Evolutionary conservation across 1,284 basidiomycete genomes (phyloP), one percentile per base, ranked within the genome.

Genomic region (Ustilago hordei): DNA sequence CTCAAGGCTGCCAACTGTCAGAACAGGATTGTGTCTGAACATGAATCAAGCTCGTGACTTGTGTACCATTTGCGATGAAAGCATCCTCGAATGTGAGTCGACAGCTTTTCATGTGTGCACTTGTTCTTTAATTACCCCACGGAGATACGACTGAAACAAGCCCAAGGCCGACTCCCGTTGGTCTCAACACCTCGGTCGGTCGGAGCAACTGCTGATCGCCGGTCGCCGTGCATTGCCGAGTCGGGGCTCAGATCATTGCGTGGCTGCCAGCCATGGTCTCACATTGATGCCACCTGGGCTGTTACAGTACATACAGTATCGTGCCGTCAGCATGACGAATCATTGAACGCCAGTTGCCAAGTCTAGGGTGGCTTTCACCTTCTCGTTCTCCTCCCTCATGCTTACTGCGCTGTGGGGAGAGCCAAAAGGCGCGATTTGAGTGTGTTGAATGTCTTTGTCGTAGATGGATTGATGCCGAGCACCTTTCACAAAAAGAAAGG

Each of bases 401-500:
- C 31, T 28, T 12, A 31, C 48, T 9, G 28, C 19, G 13, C 6
- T 31, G 23, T 32, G 7, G 48, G 48, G 6, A 15, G 48, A 13
- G 5, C 48, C 28, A 28, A 50, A 6, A 19, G n/a, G 13, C 7
- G 43, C n/a, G 13, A 45, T 19, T 45, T 8, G n/a, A 19, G 15
- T 41, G 39, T 15, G 39, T 12, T 13, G 17, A 45, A 19, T 45
- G 43, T 45, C 1, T 19, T 1, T 17, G n/a, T n/a, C 15, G 38
- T 13, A 41, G 50, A 35, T 38, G 28, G 15, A 48, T n/a, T 48
- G 3, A 28, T 48, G 45, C 19, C n/a, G 13, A 48, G 19, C 45
- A 48, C n/a, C 11, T 32, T 55, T 36, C 17, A 15, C n/a, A 36
- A 54, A 45, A 47, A 54, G 47, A 45, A 47, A 54, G 9, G 8